Percentiles rank a stretch among this genome's conserved stretches.
Evolutionary conservation across 306 rosid genomes (phyloP).

Genomic region (Arachis hypogaea): DNA sequence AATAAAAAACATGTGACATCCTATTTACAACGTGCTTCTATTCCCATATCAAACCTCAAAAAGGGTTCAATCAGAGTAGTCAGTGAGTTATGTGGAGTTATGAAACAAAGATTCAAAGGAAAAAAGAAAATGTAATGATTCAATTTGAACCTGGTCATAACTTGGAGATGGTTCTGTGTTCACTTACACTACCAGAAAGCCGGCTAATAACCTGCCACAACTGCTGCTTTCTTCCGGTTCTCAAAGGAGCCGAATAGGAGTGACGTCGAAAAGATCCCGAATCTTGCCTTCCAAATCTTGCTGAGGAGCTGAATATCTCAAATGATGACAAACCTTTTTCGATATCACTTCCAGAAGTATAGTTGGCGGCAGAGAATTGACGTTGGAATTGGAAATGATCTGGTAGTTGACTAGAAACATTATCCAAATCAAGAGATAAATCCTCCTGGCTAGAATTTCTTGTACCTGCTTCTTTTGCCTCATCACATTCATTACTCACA

Average conservation of each 20-base stretch:
- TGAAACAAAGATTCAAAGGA: slow-evolving; percentile 9
- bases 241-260: slow-evolving; percentile 76
- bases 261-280: slow-evolving; percentile 73
- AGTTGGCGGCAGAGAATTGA: slow-evolving; percentile 54
- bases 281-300: slow-evolving; percentile 49
- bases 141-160: slow-evolving; percentile 50
- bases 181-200: slow-evolving; percentile 81
- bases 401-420: slow-evolving; percentile 53
- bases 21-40: slow-evolving; percentile 45
- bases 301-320: slow-evolving; percentile 65
- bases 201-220: slow-evolving; percentile 75
- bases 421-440: slow-evolving; percentile 51
- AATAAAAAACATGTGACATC: slow-evolving; percentile 33
- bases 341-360: slow-evolving; percentile 48
- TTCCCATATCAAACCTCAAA: slow-evolving; percentile 40
- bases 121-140: slow-evolving; percentile 6
- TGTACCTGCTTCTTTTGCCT: slow-evolving; percentile 65
- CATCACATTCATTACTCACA: slow-evolving; percentile 77
- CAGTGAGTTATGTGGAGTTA: slow-evolving; percentile 20
- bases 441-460: slow-evolving; percentile 56
- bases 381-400: slow-evolving; percentile 57
- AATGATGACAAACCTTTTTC: slow-evolving; percentile 61
- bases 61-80: slow-evolving; percentile 7
- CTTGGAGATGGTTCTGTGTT: slow-evolving; percentile 61
- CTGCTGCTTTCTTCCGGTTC: slow-evolving; percentile 56